Base-by-base conservation (phyloP, 75 land plant genomes). In the Cupressus sempervirens region DNA sequence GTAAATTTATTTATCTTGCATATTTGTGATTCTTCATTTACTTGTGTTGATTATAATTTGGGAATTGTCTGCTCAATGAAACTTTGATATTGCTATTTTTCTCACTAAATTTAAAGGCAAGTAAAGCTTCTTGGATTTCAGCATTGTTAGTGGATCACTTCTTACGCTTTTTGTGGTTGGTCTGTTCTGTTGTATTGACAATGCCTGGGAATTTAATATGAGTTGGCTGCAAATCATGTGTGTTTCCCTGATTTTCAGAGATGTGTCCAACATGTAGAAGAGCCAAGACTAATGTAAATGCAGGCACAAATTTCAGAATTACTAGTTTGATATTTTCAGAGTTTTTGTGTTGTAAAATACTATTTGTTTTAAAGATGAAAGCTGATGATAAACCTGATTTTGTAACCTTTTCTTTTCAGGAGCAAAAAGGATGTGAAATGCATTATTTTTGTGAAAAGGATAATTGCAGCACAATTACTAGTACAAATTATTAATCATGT, bases 391-490 rank as follows among this genome's bases (percentile, higher is more conserved):
- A 45, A 45, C n/a, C 81, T 79, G 8, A 79, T 79, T 26, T 45
- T 45, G 30, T 79, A 79, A 43, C 13, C n/a, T 79, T 43, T 86
- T 79, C 40, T 83, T 83, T 76, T 30, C 94, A 95, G 98, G 90
- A 38, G 48, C 84, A 80, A 70, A 48, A 70, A 84, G 80, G 76
- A 90, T 84, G 87, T 92, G 89, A 97, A 89, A 85, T 96, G 97
- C 84, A 98, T 98, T 74, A 82, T 98, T 62, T 98, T 98, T 90
- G 99, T 96, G 46, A 94, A 96, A 88, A 94, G 99, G 85, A 86
- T 94, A 76, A 88, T 94, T 50, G 87, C 88, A 80, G 98, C 98
- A 83, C 86, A 89, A 88, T 88, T 91, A 14, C 84, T 97, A 84
- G 88, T 93, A 36, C 76, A 83, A 50, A 89, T 96, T 83, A 86